These are phyloP conservation scores for Leishmania lainsoni DNA, from an alignment of 208 protist genomes.

Conservation along the genomic window DNA sequence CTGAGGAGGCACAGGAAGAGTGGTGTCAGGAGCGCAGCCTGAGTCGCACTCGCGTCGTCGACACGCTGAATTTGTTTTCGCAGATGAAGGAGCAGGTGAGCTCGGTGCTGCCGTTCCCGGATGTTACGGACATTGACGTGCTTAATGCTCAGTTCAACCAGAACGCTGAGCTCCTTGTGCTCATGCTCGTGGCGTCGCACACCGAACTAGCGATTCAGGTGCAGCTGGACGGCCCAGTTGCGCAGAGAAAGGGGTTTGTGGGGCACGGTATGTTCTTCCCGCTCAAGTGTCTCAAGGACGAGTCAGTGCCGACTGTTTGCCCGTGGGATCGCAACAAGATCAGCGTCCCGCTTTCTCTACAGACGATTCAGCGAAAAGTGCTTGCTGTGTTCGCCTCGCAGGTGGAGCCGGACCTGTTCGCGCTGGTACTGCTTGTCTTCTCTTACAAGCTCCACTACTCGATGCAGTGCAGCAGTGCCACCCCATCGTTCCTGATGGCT, in stretches of 20 bases:
- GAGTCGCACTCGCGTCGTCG: constrained; percentile 65
- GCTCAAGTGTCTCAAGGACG: constrained; percentile 57
- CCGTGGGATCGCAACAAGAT: constrained; percentile 56
- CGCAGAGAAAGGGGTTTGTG: constrained; percentile 49
- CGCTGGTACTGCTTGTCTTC: constrained; percentile 70
- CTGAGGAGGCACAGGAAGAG: constrained; percentile 69
- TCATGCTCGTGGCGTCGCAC: constrained; percentile 63
- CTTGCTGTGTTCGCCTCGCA: constrained; percentile 67
- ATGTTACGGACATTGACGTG: constrained; percentile 69
- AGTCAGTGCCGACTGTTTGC: constrained; percentile 67
- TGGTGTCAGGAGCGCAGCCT: constrained; percentile 72
- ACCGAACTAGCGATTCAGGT: constrained; percentile 73
- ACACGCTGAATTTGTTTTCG: constrained; percentile 60
- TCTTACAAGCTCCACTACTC: constrained; percentile 46
- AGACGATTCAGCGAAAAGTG: constrained; percentile 62
- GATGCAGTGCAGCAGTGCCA: constrained; percentile 17
- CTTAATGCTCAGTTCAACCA: constrained; percentile 57
- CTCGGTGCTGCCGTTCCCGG: constrained; percentile 58
- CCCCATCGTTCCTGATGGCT: constrained; percentile 33
- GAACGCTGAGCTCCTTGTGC: constrained; percentile 42
- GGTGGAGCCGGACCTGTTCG: constrained; percentile 55
- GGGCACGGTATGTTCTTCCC: constrained; percentile 74
- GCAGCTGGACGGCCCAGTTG: constrained; percentile 42
- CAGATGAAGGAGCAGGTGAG: constrained; percentile 81
- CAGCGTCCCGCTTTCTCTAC: constrained; percentile 69